A percentile compares a stretch with the other conserved stretches of the same genome.
Conservation (phyloP, 148 eudicot genomes). For the Vaccinium myrtillus region DNA sequence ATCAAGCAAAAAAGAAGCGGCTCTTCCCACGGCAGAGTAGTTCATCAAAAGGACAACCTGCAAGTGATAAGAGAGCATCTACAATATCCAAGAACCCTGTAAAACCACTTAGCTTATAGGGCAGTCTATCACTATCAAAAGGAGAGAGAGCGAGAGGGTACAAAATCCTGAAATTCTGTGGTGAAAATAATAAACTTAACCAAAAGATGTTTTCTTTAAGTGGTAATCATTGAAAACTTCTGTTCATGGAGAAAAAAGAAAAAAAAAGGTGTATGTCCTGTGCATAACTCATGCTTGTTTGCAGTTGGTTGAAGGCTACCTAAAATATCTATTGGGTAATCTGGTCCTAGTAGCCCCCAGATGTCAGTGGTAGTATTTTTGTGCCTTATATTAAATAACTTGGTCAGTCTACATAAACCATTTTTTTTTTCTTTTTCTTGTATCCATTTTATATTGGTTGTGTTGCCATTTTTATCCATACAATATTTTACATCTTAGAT, state of each 20-base stretch:
- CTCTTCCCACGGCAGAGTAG: not conserved
- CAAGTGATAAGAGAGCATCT: too few species aligned
- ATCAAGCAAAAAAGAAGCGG: not conserved
- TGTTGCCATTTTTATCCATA: not conserved
- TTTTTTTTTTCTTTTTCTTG: not conserved
- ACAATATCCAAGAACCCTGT: too few species aligned
- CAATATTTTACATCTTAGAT: not conserved
- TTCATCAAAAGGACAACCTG: too few species aligned
- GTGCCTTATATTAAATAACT: not conserved
- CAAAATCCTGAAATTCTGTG: too few species aligned
- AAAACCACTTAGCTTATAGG: too few species aligned
- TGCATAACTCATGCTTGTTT: not conserved
- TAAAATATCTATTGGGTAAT: not conserved
- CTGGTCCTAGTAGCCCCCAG: not conserved
- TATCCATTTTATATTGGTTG: not conserved
- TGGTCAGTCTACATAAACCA: not conserved
- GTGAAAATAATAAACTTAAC: too few species aligned
- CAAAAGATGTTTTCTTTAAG: too few species aligned
- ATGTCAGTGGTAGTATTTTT: not conserved
- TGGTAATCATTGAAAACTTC: not conserved
- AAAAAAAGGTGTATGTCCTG: too few species aligned
- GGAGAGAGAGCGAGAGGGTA: too few species aligned
- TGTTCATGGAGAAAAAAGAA: not conserved
- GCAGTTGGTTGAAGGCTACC: constrained; percentile 3
- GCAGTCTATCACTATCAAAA: too few species aligned